Evolutionary conservation across 257 asterid genomes (phyloP).

Genomic region (Salvia splendens): DNA sequence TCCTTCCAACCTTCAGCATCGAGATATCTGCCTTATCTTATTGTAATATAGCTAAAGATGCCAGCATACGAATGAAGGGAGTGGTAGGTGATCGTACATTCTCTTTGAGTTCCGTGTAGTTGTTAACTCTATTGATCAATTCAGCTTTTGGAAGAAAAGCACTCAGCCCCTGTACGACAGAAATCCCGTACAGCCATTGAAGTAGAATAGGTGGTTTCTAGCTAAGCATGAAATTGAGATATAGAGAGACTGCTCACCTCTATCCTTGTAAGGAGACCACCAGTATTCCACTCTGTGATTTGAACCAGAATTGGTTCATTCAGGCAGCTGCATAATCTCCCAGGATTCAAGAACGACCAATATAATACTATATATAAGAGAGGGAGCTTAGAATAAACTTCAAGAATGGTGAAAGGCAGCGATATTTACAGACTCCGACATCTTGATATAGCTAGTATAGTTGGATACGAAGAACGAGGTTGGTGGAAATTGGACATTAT

Average conservation of each 20-base stretch:
- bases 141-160: slow-evolving; percentile 95
- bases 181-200: slow-evolving; percentile 11
- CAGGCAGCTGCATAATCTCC: slow-evolving; percentile 85
- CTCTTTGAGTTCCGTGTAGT: slow-evolving; percentile 77
- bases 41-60: background rate
- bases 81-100: slow-evolving; percentile 47
- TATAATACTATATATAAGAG: slow-evolving; percentile 16
- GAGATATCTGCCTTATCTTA: background rate
- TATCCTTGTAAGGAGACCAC: slow-evolving; percentile 92
- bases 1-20: slow-evolving; percentile 77
- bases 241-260: slow-evolving; percentile 54
- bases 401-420: slow-evolving; percentile 15
- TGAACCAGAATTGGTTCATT: slow-evolving; percentile 79
- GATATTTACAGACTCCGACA: slow-evolving; percentile 17
- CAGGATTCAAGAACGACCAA: slow-evolving; percentile 27
- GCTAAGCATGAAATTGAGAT: slow-evolving; percentile 12
- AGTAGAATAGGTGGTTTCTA: background rate
- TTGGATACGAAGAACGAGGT: background rate
- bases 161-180: slow-evolving; percentile 80
- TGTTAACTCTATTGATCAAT: slow-evolving; percentile 78
- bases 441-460: slow-evolving; percentile 2
- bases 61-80: slow-evolving; percentile 6
- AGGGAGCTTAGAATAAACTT: slow-evolving; percentile 1
- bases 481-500: background rate
- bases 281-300: slow-evolving; percentile 94